A percentile compares a stretch with the other conserved stretches of the same genome.
These are phyloP conservation scores for Thyridium curvatum DNA, from an alignment of 2,329 filamentous ascomycete species.

Conservation along the genomic window DNA sequence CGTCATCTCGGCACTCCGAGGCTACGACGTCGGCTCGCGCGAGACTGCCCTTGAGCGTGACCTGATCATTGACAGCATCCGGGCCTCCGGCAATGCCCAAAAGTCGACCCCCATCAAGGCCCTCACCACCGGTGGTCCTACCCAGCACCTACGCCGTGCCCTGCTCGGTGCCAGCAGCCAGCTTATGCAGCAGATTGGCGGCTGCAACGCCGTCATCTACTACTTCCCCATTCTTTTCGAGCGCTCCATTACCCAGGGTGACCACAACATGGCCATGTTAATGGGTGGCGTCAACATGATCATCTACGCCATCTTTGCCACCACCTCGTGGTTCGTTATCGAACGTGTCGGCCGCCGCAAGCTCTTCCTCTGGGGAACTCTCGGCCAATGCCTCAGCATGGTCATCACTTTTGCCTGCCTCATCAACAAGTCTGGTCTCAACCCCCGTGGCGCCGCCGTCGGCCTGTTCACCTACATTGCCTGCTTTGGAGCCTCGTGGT, in stretches of 20 bases:
- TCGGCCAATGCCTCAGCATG: constrained; percentile 57
- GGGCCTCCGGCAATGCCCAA: constrained; percentile 40
- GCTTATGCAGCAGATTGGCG: constrained; percentile 55
- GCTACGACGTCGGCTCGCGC: constrained; percentile 41
- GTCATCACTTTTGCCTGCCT: constrained; percentile 34
- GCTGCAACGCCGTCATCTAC: constrained; percentile 54
- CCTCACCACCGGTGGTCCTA: constrained; percentile 55
- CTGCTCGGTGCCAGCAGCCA: constrained; percentile 51
- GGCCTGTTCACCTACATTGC: constrained; percentile 59
- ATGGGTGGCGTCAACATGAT: constrained; percentile 51
- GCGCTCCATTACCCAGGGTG: constrained; percentile 26
- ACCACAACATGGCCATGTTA: constrained; percentile 40
- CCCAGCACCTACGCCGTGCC: constrained; percentile 60
- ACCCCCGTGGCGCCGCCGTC: constrained; percentile 27
- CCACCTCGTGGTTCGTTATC: constrained; percentile 42
- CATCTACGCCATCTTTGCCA: constrained; percentile 55
- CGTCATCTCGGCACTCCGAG: constrained; percentile 28
- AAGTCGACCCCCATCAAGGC: constrained; percentile 43
- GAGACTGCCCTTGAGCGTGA: constrained; percentile 54
- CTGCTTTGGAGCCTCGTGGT: constrained; percentile 48
- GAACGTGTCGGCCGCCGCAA: constrained; percentile 51
- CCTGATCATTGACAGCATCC: constrained; percentile 57
- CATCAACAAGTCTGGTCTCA: constrained; percentile 24
- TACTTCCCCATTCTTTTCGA: constrained; percentile 56
- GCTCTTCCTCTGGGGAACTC: constrained; percentile 58